These are phyloP conservation scores for Cyberlindnera lachancei DNA, from an alignment of 805 yeast genomes.

Conservation along the genomic window DNA sequence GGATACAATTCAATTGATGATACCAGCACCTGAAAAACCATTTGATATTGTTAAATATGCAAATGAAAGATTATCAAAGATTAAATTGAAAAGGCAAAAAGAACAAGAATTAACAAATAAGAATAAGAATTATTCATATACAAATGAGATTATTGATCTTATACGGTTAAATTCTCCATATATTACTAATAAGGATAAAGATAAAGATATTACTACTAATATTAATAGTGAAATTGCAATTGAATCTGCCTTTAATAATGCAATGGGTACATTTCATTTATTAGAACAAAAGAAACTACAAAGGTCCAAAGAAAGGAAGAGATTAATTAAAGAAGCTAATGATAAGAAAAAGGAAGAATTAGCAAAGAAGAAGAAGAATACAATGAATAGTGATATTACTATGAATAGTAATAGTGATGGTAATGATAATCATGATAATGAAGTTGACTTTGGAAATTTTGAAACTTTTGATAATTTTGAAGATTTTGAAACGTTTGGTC, in stretches of 20 bases:
- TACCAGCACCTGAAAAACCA: conserved; percentile 16
- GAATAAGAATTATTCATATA: not conserved
- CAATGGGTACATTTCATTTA: conserved; percentile 23
- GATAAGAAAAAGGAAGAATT: conserved; percentile 6
- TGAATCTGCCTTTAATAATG: too few relatives aligned
- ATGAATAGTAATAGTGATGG: too few relatives aligned
- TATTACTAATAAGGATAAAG: too few relatives aligned
- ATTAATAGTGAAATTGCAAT: too few relatives aligned
- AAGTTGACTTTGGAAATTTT: conserved; percentile 23
- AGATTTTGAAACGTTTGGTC: too few relatives aligned
- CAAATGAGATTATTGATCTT: conserved; percentile 3
- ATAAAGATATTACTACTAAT: too few relatives aligned
- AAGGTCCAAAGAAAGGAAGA: conserved; percentile 21
- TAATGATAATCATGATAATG: too few relatives aligned
- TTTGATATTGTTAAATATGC: conserved; percentile 59
- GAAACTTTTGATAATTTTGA: conserved; percentile 25
- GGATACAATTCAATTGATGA: conserved; percentile 3
- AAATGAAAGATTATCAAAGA: conserved; percentile 32
- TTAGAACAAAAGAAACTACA: conserved; percentile 27
- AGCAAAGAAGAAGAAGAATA: conserved; percentile 2
- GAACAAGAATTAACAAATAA: conserved; percentile 2
- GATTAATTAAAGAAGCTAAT: conserved; percentile 9
- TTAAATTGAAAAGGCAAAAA: conserved; percentile 19
- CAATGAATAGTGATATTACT: too few relatives aligned
- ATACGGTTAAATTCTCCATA: conserved; percentile 10